A percentile compares a stretch with the other conserved stretches of the same genome.
phyloP scores from a whole-genome alignment of 2,329 filamentous ascomycete genomes.

The Sphaceloma murrayae region DNA sequence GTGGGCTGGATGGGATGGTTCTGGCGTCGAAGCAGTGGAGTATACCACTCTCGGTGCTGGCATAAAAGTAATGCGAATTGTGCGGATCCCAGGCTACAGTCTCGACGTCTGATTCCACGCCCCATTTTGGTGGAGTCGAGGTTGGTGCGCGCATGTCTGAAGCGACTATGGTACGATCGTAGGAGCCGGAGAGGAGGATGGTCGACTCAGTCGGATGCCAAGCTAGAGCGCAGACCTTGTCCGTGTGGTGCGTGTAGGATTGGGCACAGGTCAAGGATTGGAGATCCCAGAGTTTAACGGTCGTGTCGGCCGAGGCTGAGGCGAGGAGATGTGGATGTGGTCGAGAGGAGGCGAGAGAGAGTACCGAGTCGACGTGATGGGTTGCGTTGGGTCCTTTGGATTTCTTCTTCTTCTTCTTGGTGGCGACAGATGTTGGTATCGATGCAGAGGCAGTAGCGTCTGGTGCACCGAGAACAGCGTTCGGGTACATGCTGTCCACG shows the following conservation, averaged over 20 bases:
- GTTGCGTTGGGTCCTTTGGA: slow-evolving; percentile 77
- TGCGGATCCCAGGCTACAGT: slow-evolving; percentile 88
- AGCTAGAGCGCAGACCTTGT: slow-evolving; percentile 92
- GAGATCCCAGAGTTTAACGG: slow-evolving; percentile 95
- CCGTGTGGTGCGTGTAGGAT: slow-evolving; percentile 90
- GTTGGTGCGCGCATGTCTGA: slow-evolving; percentile 92
- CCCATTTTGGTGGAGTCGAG: slow-evolving; percentile 70
- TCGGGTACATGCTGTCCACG: slow-evolving; percentile 96
- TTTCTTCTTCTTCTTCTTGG: slow-evolving; percentile 87
- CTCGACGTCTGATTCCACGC: slow-evolving; percentile 92
- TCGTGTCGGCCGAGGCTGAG: slow-evolving; percentile 91
- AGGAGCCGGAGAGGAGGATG: slow-evolving; percentile 82
- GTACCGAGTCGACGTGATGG: slow-evolving; percentile 88
- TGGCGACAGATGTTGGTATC: slow-evolving; percentile 25
- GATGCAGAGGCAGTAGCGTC: slow-evolving; percentile 31
- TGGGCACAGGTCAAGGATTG: slow-evolving; percentile 88
- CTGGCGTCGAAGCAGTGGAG: slow-evolving; percentile 88
- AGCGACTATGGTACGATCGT: slow-evolving; percentile 88
- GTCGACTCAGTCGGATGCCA: slow-evolving; percentile 87
- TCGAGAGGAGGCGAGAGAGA: slow-evolving; percentile 84
- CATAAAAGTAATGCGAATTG: slow-evolving; percentile 86
- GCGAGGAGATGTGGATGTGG: slow-evolving; percentile 90
- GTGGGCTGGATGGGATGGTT: slow-evolving; percentile 61
- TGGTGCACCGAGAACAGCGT: slow-evolving; percentile 81
- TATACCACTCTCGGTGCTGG: slow-evolving; percentile 79